Conservation (phyloP, 164 flowering plant genomes). For the Echeveria elegans region DNA sequence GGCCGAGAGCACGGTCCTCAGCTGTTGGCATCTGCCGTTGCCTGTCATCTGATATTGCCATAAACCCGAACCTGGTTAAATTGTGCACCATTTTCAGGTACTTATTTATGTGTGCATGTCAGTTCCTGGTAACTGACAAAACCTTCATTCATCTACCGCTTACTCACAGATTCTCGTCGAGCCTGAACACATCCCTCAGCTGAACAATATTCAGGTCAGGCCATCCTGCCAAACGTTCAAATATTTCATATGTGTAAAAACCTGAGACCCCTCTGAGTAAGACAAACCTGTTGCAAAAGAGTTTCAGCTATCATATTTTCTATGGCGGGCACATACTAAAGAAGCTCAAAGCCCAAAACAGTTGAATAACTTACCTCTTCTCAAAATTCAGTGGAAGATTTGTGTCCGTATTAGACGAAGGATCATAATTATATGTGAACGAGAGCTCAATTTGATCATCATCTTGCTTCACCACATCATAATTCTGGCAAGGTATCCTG, state of each 20-base stretch:
- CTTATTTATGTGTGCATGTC: not conserved
- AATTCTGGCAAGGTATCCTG: conserved; percentile 17
- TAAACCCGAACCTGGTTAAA: conserved; percentile 24
- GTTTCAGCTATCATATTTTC: not conserved
- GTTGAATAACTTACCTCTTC: not conserved
- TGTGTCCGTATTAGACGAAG: conserved; percentile 5
- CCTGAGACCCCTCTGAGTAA: conserved; percentile 23
- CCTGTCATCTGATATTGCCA: conserved; percentile 35
- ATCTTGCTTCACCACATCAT: conserved; percentile 11
- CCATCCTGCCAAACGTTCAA: conserved; percentile 30
- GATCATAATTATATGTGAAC: conserved; percentile 12
- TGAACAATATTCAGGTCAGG: conserved; percentile 22
- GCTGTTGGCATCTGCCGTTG: conserved; percentile 45
- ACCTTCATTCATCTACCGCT: not conserved
- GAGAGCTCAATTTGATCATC: conserved; percentile 23
- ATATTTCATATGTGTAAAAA: conserved; percentile 29
- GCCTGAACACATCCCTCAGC: conserved; percentile 28
- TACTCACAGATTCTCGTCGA: conserved; percentile 18
- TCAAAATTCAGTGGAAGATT: conserved; percentile 10
- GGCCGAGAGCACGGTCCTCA: conserved; percentile 27
- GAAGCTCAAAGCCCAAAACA: not conserved
- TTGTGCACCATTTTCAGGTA: not conserved
- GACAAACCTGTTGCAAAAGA: conserved; percentile 21
- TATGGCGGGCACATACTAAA: too few species aligned
- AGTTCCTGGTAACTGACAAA: not conserved